Evolutionary conservation across 164 flowering plant species (phyloP), one percentile per base, ranked within the genome.

Genomic region (Aristolochia californica): DNA sequence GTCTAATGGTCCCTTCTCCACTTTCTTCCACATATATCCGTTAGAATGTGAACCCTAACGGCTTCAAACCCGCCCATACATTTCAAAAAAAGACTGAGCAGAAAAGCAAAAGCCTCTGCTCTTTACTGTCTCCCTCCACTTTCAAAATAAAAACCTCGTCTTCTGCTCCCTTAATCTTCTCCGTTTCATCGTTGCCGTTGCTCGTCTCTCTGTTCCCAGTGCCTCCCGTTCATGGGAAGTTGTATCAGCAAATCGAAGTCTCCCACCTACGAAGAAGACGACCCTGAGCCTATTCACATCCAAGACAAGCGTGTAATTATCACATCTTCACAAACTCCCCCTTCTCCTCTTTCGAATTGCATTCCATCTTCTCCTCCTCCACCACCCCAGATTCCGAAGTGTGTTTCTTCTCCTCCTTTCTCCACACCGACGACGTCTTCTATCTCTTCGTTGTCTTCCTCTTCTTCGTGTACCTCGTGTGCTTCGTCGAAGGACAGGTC

Each of bases 171-270:
- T 27, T 25, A 13, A n/a, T 16, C 18, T 30, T 5, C 20, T 26
- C 28, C 13, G 24, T 25, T 27, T 13, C 27, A 14, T 22, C 4
- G 7, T 53, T 27, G 17, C 55, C 0, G 22, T 52, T 27, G 7
- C 3, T 12, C 24, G 24, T 26, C 56, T 14, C 13, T 53, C 40
- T 53, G 4, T 14, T 28, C 26, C 56, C 20, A 12, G 0, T 27
- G 2, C 23, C 23, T 10, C 12, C 22, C 22, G 24, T 12, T 26
- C 27, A 50, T 50, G 54, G 54, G 54, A 15, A 50, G 27, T 17
- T 50, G 54, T 26, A 50, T 50, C 27, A 50, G 54, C 54, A 50
- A 16, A 22, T 50, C 50, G 17, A 50, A 26, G 54, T 20, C 54
- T 20, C 11, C 53, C 13, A 8, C 28, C 15, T 16, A 5, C 26